Evolutionary conservation across 1,284 basidiomycete genomes (phyloP).

Genomic region (Earliella scabrosa): DNA sequence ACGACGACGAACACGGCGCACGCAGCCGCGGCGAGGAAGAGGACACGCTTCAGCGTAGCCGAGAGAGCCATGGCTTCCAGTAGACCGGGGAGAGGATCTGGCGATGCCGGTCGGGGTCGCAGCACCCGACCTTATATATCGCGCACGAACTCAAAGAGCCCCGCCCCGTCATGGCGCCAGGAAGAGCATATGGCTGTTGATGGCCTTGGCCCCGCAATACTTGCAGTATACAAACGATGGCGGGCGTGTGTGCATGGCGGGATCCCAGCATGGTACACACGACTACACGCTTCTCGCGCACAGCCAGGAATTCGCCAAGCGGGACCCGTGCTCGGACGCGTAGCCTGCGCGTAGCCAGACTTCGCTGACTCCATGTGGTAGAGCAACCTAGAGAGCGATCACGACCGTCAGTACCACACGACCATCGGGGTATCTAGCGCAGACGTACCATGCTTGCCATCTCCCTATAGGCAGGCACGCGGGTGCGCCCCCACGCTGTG

Average conservation of each 20-base stretch:
- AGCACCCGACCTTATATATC: not conserved
- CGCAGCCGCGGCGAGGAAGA: constrained; percentile 25
- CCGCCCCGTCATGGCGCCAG: not conserved
- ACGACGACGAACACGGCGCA: constrained; percentile 30
- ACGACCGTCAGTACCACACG: not conserved
- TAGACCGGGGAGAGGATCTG: not conserved
- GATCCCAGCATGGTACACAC: not conserved
- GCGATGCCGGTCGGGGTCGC: not conserved
- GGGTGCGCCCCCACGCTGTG: not conserved
- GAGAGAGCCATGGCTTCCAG: constrained; percentile 4
- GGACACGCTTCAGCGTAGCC: constrained; percentile 22
- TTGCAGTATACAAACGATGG: not conserved
- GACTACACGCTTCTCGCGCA: not conserved
- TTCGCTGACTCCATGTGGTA: not conserved
- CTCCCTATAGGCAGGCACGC: not conserved
- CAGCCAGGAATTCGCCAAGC: not conserved
- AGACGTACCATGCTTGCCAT: not conserved
- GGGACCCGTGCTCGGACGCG: not conserved
- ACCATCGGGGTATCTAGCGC: not conserved
- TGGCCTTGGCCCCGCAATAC: not conserved
- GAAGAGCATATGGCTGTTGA: not conserved
- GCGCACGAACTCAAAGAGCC: not conserved
- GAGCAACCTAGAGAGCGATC: not conserved
- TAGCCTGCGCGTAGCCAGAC: not conserved
- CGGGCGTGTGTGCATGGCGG: not conserved